Evolutionary conservation across 768 basidiomycete genomes (phyloP), one percentile per base, ranked within the genome.

Genomic region (Mycena indigotica): DNA sequence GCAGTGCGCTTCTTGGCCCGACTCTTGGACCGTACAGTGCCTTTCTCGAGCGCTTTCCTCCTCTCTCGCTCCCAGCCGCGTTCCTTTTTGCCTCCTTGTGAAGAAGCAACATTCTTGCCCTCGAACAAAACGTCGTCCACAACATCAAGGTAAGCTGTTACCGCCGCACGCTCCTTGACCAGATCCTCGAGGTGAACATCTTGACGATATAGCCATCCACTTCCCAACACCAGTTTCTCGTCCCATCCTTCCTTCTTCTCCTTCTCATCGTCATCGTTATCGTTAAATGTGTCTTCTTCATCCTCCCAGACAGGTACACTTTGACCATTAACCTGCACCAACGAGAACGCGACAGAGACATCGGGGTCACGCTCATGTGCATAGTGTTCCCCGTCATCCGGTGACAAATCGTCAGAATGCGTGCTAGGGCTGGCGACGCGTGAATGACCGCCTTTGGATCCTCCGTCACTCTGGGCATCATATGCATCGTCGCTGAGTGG

Each of bases 241-340:
- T 93, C 92, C 92, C 92, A 94, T 17, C 79, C 75, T 60, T 90
- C 88, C 38, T 80, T 79, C 69, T 86, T 87, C 65, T 84, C 82
- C 58, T 82, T 81, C 59, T 77, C 78, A 41, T 76, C 77, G 19
- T 76, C 77, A 3, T 76, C 69, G 13, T 73, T 67, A n/a, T 61
- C 66, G 58, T 75, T 68, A 30, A 80, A 71, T 35, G 69, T 64
- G 29, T 72, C 81, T 15, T 84, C 79, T 50, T 88, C 87, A 58
- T 91, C 88, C 60, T 90, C 88, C 92, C 92, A 93, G 1, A 94
- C 89, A 0, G 89, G 88, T 6, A 94, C 79, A 17, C 78, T 79
- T 63, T 85, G 77, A 5, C 89, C 89, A 56, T 86, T 82, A 15
- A 90, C 87, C 56, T 82, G 86, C 24, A 91, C 78, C 29, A 86